phyloP scores from a whole-genome alignment of 2,329 filamentous ascomycete species.

The Colletotrichum caudatum region DNA sequence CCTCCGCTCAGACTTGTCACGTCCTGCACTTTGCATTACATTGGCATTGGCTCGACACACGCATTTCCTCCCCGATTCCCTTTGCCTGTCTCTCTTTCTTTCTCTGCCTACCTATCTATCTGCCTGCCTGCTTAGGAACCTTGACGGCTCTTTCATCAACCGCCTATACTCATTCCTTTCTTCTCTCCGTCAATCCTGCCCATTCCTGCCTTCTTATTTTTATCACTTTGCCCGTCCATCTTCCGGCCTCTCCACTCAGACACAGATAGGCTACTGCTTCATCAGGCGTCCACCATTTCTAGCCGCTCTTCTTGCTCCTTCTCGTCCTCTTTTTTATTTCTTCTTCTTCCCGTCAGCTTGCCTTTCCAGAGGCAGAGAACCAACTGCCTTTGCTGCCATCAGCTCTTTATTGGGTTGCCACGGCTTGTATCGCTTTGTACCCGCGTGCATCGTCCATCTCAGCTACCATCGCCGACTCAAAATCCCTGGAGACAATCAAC shows the following conservation, averaged over 20 bases:
- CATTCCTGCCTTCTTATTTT: not conserved
- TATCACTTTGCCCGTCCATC: not conserved
- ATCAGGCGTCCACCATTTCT: not conserved
- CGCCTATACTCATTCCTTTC: too few species aligned
- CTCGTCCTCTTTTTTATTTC: not conserved
- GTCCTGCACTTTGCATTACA: conserved; percentile 17
- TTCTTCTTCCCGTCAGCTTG: conserved; percentile 1
- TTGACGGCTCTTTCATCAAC: not conserved
- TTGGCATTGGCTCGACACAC: conserved; percentile 14
- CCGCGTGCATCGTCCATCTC: not conserved
- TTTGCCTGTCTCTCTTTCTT: not conserved
- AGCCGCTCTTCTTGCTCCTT: not conserved
- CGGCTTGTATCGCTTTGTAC: not conserved
- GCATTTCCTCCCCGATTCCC: not conserved
- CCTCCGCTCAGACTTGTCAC: conserved; percentile 32
- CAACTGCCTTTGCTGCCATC: not conserved
- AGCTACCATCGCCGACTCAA: conserved; percentile 1
- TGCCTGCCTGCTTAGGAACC: not conserved
- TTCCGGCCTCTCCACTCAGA: not conserved
- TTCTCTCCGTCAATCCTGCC: not conserved
- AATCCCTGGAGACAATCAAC: not conserved
- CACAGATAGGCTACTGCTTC: not conserved
- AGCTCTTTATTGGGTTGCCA: not conserved
- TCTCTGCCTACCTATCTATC: not conserved
- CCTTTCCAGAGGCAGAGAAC: conserved; percentile 23